phyloP scores from a whole-genome alignment of 139 green algal genomes.

The Coelastrella sp. region DNA sequence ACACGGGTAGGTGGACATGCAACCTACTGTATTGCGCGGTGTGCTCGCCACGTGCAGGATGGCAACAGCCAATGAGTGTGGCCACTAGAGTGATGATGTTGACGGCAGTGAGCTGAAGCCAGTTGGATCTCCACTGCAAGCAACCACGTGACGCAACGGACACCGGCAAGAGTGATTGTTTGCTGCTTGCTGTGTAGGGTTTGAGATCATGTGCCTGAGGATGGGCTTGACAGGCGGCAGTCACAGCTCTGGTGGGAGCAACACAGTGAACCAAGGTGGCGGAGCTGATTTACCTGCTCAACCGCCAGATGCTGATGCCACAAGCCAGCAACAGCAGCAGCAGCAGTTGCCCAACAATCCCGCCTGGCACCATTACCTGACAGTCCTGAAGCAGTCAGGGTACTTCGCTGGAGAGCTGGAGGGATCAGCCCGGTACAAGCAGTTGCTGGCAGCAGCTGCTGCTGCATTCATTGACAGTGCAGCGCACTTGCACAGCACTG shows the following conservation, averaged over 20 bases:
- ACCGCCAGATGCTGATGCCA: background rate
- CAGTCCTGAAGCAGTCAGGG: constrained; percentile 51
- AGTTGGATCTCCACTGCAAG: no score
- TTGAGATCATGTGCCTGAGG: constrained; percentile 74
- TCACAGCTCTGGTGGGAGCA: constrained; percentile 30
- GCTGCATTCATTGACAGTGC: constrained; percentile 4
- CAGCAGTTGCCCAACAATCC: constrained; percentile 47
- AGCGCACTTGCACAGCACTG: background rate
- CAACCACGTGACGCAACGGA: no score
- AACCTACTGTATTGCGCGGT: background rate
- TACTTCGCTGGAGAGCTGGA: constrained; percentile 63
- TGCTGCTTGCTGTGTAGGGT: constrained; percentile 48
- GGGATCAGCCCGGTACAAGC: constrained; percentile 59
- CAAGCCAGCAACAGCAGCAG: constrained; percentile 23
- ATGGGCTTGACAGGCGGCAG: background rate
- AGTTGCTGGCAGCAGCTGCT: constrained; percentile 57
- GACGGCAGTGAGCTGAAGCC: no score
- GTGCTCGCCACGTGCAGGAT: background rate
- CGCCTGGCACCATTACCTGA: constrained; percentile 58
- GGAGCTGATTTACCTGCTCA: background rate
- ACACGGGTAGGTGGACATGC: background rate
- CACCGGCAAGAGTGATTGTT: background rate
- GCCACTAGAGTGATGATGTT: no score
- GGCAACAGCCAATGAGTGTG: background rate
- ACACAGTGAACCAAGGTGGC: background rate